These are phyloP conservation scores for Monosporozyma servazzii DNA, from an alignment of 805 yeast species.

Conservation along the genomic window DNA sequence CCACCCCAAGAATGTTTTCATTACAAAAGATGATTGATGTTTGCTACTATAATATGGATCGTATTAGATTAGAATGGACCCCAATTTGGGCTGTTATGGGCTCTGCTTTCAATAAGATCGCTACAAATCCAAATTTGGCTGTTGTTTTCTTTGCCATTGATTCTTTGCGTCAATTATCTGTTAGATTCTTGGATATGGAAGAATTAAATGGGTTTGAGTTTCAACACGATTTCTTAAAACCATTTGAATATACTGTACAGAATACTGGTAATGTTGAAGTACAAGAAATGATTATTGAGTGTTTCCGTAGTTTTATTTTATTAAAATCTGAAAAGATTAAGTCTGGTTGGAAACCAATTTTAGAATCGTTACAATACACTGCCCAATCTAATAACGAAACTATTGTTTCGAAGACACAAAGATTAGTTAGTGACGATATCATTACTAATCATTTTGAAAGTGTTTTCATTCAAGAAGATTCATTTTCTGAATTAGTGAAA, in stretches of 20 bases:
- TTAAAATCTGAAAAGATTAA: constrained; percentile 65
- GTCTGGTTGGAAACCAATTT: constrained; percentile 92
- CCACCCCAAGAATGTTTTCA: constrained; percentile 83
- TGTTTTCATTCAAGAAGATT: constrained; percentile 61
- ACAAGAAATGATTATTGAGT: constrained; percentile 82
- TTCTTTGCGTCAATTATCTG: constrained; percentile 83
- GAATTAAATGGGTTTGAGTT: constrained; percentile 93
- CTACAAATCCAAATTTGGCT: constrained; percentile 64
- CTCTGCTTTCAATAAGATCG: constrained; percentile 74
- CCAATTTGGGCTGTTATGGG: constrained; percentile 93
- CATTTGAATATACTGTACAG: constrained; percentile 71
- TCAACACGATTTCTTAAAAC: constrained; percentile 87
- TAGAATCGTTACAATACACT: constrained; percentile 67
- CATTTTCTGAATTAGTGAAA: constrained; percentile 50
- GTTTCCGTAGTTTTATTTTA: constrained; percentile 75
- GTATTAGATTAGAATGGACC: constrained; percentile 95
- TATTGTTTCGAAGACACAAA: constrained; percentile 55
- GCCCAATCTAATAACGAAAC: constrained; percentile 48
- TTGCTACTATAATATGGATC: constrained; percentile 93
- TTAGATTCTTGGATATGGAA: constrained; percentile 86
- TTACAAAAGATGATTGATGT: constrained; percentile 94
- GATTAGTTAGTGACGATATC: constrained; percentile 48
- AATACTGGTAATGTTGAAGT: constrained; percentile 62
- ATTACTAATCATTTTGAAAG: constrained; percentile 51
- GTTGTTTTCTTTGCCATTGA: constrained; percentile 88